Evolutionary conservation across 768 basidiomycete species (phyloP), one percentile per base, ranked within the genome.

Genomic region (Brasilioporus rufonigricans): DNA sequence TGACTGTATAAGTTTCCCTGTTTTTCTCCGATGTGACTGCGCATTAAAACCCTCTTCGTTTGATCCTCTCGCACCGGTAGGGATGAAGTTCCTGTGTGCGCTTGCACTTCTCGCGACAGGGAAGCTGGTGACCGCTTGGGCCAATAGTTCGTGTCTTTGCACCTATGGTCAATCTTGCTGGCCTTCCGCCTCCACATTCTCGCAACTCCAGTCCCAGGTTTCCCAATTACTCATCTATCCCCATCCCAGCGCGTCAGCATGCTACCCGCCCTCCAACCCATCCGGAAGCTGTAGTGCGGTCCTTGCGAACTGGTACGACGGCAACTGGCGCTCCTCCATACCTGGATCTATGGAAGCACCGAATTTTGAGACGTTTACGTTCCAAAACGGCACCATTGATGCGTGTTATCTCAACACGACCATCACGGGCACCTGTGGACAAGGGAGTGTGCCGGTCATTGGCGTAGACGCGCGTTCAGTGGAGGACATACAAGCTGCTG

Each of bases 381-480:
- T 69, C 29, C 52, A 48, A 23, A 80, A 79, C 58, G 79, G 75
- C 18, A 80, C 77, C 35, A 78, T 80, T 41, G 74, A 74, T 1
- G 46, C 58, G 2, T 63, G 56, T 39, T 60, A 50, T 44, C 51
- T 75, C 40, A 72, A 77, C 24, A 76, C 75, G 14, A 52, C 59
- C 31, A 47, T 68, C 51, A 57, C 55, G 2, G 58, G 40, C 13
- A 24, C n/a, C 0, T 71, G 70, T 45, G 54, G 51, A 35, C 66
- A 64, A 55, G 67, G 66, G 13, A 61, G 53, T 4, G 63, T 71
- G 2, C 65, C 68, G 8, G 57, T 55, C 14, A 59, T 67, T n/a
- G n/a, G n/a, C n/a, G n/a, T n/a, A n/a, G n/a, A n/a, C n/a, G n/a
- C n/a, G n/a, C n/a, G n/a, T n/a, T n/a, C n/a, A n/a, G n/a, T n/a